Base-by-base conservation (phyloP, 495 filamentous ascomycete genomes). In the Podospora fimiseda region DNA sequence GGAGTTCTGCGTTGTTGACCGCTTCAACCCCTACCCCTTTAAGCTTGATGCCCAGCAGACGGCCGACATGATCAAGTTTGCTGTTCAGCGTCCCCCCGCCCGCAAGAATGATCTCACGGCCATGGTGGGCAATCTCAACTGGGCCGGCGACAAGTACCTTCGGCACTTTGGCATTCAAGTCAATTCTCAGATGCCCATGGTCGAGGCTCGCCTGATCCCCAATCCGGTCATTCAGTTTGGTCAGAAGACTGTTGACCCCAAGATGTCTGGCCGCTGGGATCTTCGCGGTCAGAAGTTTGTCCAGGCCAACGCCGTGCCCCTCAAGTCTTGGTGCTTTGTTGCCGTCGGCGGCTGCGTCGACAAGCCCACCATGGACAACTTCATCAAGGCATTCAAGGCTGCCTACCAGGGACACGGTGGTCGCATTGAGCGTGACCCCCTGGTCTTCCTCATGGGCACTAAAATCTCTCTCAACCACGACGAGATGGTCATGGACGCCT, bases 21-120 rank as follows among this genome's bases (percentile, higher is more conserved):
- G 63, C 1, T 84, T 88, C 44, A 88, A 95, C 69, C 80, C 84
- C 0, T 98, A 90, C 66, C 74, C 76, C 1, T 88, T 72, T 71
- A 96, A 95, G 74, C 71, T 96, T 2, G 80, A 81, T 54, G 80
- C 87, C 15, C 60, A 64, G 8, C 82, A 87, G 75, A 93, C 90
- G 0, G 64, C 78, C 0, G 61, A 79, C 8, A 96, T 98, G 92
- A 95, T 98, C 69, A 89, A 85, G 63, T 89, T 88, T 65, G 89
- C 90, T 2, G 79, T 80, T 1, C 73, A 76, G 48, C 76, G 80
- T 2, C 93, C 93, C 0, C 39, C 55, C 0, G 60, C 82, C 21
- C 88, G 92, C 16, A 74, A 80, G 59, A 47, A 58, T 0, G 74
- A 83, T 13, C 86, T 96, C 48, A 55, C 76, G 24, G 64, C 77